Base-by-base conservation (phyloP, 2,329 filamentous ascomycete genomes). In the Colletotrichum sp. region DNA sequence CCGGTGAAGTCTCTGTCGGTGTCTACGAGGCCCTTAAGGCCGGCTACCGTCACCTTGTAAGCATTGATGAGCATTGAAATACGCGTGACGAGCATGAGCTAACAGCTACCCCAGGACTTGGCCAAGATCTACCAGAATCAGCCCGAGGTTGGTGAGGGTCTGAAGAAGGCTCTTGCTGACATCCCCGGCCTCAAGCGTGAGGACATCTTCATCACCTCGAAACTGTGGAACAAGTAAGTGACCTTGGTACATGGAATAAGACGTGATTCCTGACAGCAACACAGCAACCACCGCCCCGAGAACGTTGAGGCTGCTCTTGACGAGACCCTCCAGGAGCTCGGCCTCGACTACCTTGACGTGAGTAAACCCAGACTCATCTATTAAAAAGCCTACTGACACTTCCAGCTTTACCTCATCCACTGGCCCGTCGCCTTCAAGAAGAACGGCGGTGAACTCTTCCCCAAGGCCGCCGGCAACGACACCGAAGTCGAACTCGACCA, bases 131-230 rank as follows among this genome's bases (percentile, higher is more conserved):
- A 94, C 82, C 87, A 90, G 82, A 94, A 94, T 84, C 92, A 91
- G 83, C 81, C 81, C 16, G 90, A 91, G 80, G 89, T 91, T 38
- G 90, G 88, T 38, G 81, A 87, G 77, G 90, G 89, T 38, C 88
- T 92, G 78, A 86, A 86, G 80, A 83, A 83, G 78, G 85, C 85
- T 58, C 76, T 85, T 31, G 80, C 79, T 8, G 85, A 87, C 64
- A 83, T 89, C 73, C 85, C 87, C 15, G 88, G 87, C 55, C 84
- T 91, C 27, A 86, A 88, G 78, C 86, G 89, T 16, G 84, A 87
- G 76, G 93, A 91, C 77, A 87, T 91, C 80, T 91, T 89, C 84
- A 84, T 91, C 78, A 94, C 92, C 69, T 93, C 91, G 77, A 94
- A 94, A 87, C 87, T 94, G 34, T 88, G 86, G 86, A 88, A 87